Base-by-base conservation (phyloP, 352 stramenopile species). In the Bremia lactucae region DNA sequence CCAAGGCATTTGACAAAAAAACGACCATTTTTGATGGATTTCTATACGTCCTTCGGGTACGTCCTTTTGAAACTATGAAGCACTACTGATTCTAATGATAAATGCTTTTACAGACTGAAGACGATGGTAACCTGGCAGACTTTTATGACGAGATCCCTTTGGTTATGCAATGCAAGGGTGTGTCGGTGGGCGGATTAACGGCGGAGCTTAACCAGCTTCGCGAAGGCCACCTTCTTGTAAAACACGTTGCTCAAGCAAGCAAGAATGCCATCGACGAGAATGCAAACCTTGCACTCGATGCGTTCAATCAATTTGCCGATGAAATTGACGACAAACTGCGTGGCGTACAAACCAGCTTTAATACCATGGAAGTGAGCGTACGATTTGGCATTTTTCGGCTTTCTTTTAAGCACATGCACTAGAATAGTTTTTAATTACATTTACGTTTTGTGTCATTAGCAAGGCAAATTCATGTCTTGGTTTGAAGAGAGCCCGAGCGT, bases 71-170 rank as follows among this genome's bases (percentile, higher is more conserved):
- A n/a, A n/a, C n/a, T n/a, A n/a, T n/a, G n/a, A n/a, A n/a, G n/a
- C n/a, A n/a, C n/a, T n/a, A n/a, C n/a, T n/a, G n/a, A n/a, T n/a
- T n/a, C n/a, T n/a, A n/a, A n/a, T n/a, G n/a, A n/a, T 9, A 48
- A 38, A 26, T n/a, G 41, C 7, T 24, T 39, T 46, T 51, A 14
- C 29, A 61, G 35, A 53, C 31, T 11, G 53, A 42, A 28, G 18
- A 46, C 7, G 37, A 54, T 46, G 45, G 45, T n/a, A 38, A 36
- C 5, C 25, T 64, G 11, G 20, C 36, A 24, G 21, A 52, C 14
- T 60, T 64, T 18, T 49, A 60, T 31, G 49, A 64, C 0, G 55
- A 55, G 13, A 55, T 64, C 24, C 39, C 46, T 16, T 34, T 60
- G n/a, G 34, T 60, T n/a, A 25, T 46, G 20, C 41, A 50, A 33